These are phyloP conservation scores for Mucor racemosus DNA, from an alignment of 371 early-diverging fungal genomes.

Conservation along the genomic window DNA sequence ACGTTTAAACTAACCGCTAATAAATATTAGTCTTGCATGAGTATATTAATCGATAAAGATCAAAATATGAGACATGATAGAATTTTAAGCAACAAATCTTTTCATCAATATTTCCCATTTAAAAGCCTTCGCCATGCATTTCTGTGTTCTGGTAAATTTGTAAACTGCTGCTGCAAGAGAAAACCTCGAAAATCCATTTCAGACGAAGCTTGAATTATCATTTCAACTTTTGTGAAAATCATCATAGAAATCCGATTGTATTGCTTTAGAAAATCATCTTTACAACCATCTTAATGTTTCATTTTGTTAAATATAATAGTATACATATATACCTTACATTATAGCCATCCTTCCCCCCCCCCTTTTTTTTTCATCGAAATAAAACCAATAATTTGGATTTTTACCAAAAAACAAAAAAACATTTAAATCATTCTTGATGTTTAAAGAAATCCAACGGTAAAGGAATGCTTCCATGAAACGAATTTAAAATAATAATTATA, in stretches of 20 bases:
- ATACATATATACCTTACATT: conserved; percentile 10
- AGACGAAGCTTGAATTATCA: neutral
- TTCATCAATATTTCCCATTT: conserved; percentile 11
- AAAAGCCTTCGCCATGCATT: conserved; percentile 1
- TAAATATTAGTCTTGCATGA: conserved; percentile 53
- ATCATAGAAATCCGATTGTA: neutral
- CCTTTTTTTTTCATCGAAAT: no score
- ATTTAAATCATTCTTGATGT: conserved; percentile 4
- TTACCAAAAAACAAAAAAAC: neutral
- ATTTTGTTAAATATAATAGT: neutral
- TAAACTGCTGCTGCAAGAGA: conserved; percentile 5
- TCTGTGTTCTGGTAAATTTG: neutral
- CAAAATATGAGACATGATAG: conserved; percentile 64
- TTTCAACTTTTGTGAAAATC: neutral
- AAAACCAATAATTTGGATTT: neutral
- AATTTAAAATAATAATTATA: neutral
- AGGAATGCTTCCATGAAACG: neutral
- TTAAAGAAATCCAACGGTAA: neutral
- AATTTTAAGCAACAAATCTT: conserved; percentile 36
- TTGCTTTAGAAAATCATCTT: no score
- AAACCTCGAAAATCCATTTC: conserved; percentile 6
- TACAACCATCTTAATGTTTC: no score
- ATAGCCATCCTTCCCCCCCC: no score
- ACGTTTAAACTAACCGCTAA: neutral
- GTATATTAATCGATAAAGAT: conserved; percentile 61